Base-by-base conservation (phyloP, 1,139 yeast species). In the Lodderomyces pseudojiufengensis region DNA sequence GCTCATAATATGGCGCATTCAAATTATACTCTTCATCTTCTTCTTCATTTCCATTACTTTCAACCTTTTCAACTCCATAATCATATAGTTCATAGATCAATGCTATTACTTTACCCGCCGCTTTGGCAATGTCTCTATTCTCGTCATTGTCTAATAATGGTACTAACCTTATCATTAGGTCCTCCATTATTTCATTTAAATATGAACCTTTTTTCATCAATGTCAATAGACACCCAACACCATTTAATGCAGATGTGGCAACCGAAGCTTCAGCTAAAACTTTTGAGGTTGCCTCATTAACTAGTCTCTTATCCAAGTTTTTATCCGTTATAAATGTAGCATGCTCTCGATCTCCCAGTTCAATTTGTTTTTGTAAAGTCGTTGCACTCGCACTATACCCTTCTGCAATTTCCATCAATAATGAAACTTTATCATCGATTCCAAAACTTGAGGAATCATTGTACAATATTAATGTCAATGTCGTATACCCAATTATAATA, bases 61-160 rank as follows among this genome's bases (percentile, higher is more conserved):
- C 20, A 18, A 7, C 13, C 11, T 26, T 28, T 7, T 18, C 33
- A 7, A 29, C 35, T n/a, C 59, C 58, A 47, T 78, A 80, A 28
- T 68, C 67, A 49, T 65, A 80, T 11, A 73, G 50, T 50, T 83
- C 88, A 53, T 77, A 81, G 42, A 73, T 66, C 27, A 83, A 64
- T 0, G 83, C 92, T 43, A 80, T 63, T 5, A 80, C 62, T 52
- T 83, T 63, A 24, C 80, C 81, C 9, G 79, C 73, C 24, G 88
- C 76, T 51, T 75, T 57, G 33, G 73, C 47, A 43, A 65, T 53
- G 38, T 74, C 68, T 36, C 62, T 46, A 42, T 54, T 59, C 24
- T 55, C 60, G 25, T 73, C 78, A 44, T 67, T 62, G 38, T 69
- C 74, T 22, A 73, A 54, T 30, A 70, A 57, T 5, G 65, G 61